A percentile compares a stretch with the other conserved stretches of the same genome.
phyloP scores from a whole-genome alignment of 306 rosid genomes.

The Pterocarpus macrocarpus region DNA sequence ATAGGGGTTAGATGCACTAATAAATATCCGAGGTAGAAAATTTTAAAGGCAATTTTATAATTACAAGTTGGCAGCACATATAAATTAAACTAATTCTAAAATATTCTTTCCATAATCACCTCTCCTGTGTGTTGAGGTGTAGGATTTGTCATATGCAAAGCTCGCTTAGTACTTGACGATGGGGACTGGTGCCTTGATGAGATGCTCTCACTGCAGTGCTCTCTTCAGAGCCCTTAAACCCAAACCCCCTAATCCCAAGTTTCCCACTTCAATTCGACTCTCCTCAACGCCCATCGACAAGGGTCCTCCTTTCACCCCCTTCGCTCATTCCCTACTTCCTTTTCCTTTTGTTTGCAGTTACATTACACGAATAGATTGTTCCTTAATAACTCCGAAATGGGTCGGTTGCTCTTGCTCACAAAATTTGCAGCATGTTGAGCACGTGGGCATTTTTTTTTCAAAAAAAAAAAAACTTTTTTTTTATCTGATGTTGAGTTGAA shows the following conservation, averaged over 20 bases:
- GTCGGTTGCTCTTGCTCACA: neutral
- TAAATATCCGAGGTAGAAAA: too few relatives aligned
- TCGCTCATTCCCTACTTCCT: neutral
- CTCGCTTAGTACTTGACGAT: conserved; percentile 31
- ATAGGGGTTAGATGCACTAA: too few relatives aligned
- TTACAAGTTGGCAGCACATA: too few relatives aligned
- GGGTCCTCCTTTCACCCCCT: conserved; percentile 46
- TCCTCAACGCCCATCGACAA: conserved; percentile 52
- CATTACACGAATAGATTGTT: neutral
- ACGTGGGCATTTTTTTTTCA: too few relatives aligned
- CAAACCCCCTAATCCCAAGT: conserved; percentile 44
- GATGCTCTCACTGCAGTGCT: conserved; percentile 59
- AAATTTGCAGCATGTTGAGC: neutral
- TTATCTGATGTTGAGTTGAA: neutral
- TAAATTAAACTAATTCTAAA: too few relatives aligned
- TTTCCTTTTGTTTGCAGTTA: neutral
- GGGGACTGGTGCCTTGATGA: conserved; percentile 55
- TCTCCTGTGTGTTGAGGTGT: too few relatives aligned
- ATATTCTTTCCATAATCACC: too few relatives aligned
- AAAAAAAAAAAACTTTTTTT: too few relatives aligned
- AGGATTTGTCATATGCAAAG: neutral
- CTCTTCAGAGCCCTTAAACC: conserved; percentile 58
- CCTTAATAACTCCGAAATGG: conserved; percentile 11
- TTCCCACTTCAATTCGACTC: conserved; percentile 43
- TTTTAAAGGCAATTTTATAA: too few relatives aligned